Percentiles rank a stretch among this genome's conserved stretches.
These are phyloP conservation scores for Friedmanniomyces simplex DNA, from an alignment of 495 filamentous ascomycete genomes.

Conservation along the genomic window DNA sequence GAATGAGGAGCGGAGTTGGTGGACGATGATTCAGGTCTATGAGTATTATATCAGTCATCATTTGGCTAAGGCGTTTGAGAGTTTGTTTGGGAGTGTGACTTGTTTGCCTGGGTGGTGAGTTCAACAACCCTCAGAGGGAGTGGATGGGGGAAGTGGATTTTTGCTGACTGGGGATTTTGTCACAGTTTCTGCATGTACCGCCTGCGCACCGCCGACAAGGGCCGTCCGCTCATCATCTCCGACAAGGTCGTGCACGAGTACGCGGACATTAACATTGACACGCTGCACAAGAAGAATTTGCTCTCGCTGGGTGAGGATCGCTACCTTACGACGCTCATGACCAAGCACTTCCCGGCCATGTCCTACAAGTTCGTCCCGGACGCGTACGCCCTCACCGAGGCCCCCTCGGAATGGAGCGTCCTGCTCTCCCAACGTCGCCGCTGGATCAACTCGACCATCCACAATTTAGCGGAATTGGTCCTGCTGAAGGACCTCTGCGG, in stretches of 20 bases:
- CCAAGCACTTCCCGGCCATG: constrained; percentile 91
- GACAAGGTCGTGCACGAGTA: constrained; percentile 82
- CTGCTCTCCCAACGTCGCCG: constrained; percentile 88
- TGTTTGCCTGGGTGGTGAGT: constrained; percentile 97
- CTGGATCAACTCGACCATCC: constrained; percentile 98
- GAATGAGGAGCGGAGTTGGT: constrained; percentile 90
- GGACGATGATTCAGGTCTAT: constrained; percentile 99
- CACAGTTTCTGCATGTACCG: constrained; percentile 97
- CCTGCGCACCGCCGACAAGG: constrained; percentile 81
- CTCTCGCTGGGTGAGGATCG: constrained; percentile 93
- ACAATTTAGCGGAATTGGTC: constrained; percentile 86
- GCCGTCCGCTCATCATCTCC: constrained; percentile 83
- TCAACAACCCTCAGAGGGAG: background rate
- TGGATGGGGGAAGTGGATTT: background rate
- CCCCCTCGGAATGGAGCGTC: constrained; percentile 86
- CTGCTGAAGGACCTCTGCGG: constrained; percentile 85
- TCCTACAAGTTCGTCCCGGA: constrained; percentile 92
- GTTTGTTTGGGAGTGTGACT: constrained; percentile 87
- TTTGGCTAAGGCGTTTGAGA: constrained; percentile 88
- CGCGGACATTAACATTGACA: constrained; percentile 77
- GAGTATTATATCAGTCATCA: constrained; percentile 98
- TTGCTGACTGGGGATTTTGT: background rate
- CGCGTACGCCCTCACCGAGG: constrained; percentile 84
- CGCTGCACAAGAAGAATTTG: constrained; percentile 97
- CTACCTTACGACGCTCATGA: constrained; percentile 94